phyloP scores from a whole-genome alignment of 306 rosid genomes.

The Prunus mume region DNA sequence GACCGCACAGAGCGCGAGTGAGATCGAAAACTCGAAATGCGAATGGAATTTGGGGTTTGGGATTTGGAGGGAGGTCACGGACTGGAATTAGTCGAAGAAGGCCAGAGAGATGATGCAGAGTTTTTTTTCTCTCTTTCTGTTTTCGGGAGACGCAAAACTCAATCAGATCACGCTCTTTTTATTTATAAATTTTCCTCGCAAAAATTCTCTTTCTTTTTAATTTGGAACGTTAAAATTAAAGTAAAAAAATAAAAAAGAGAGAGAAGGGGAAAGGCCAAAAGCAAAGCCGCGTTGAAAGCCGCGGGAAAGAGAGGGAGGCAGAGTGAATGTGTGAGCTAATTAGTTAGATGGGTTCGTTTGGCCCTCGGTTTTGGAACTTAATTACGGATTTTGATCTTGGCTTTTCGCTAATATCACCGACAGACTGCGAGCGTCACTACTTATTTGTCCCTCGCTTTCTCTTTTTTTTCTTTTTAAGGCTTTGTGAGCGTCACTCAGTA shows the following conservation, averaged over 20 bases:
- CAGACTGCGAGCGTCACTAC: constrained; percentile 5
- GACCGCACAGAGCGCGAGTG: not conserved
- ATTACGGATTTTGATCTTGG: constrained; percentile 30
- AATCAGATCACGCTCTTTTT: not conserved
- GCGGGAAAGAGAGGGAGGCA: constrained; percentile 52
- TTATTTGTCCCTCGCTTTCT: not conserved
- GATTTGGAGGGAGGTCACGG: not conserved
- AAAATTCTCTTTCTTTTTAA: not conserved
- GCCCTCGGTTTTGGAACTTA: constrained; percentile 18
- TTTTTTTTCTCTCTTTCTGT: not conserved
- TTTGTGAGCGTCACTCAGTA: too few species aligned
- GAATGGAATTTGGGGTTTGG: not conserved
- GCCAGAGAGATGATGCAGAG: not conserved
- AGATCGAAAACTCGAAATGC: not conserved
- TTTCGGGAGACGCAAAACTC: not conserved
- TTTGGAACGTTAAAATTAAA: not conserved
- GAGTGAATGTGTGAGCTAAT: too few species aligned
- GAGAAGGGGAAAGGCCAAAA: constrained; percentile 28
- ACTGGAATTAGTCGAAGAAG: not conserved
- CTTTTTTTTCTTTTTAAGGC: too few species aligned
- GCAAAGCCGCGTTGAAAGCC: constrained; percentile 61
- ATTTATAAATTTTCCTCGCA: not conserved
- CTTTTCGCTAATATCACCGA: constrained; percentile 31
- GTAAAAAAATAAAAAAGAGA: not conserved
- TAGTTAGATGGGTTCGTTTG: not conserved